These are phyloP conservation scores for Durusdinium trenchii DNA, from an alignment of 73 alveolate genomes.

Conservation along the genomic window DNA sequence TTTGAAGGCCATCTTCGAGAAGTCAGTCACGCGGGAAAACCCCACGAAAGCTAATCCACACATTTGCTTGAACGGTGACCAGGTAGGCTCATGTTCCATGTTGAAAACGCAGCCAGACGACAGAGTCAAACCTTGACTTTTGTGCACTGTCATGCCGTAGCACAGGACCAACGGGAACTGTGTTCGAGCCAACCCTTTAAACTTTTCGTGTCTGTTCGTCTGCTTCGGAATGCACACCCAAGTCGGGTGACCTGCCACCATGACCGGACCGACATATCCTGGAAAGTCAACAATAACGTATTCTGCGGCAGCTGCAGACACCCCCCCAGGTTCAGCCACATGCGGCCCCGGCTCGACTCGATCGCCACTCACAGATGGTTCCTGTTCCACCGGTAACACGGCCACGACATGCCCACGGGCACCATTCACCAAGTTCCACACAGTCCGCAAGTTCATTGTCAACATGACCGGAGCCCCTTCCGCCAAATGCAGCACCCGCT, in stretches of 20 bases:
- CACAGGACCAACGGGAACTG: background rate
- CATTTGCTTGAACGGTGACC: background rate
- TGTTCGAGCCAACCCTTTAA: background rate
- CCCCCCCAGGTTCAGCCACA: background rate
- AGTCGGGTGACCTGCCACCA: background rate
- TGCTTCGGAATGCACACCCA: background rate
- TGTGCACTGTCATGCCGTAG: background rate
- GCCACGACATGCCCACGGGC: background rate
- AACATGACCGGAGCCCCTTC: conserved; percentile 4
- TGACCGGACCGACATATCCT: background rate
- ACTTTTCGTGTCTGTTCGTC: background rate
- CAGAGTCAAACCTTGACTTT: background rate
- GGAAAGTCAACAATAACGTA: background rate
- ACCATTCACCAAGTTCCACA: background rate
- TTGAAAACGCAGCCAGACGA: background rate
- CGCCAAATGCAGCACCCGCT: background rate
- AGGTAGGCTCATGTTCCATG: background rate
- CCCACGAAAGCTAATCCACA: conserved; percentile 21
- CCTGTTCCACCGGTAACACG: background rate
- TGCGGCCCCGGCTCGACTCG: background rate
- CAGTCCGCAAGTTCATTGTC: background rate
- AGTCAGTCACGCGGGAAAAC: background rate
- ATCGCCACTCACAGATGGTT: background rate
- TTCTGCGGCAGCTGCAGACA: background rate
- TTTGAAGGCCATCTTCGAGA: background rate